These are phyloP conservation scores for Trichoderma sp. DNA, from an alignment of 2,329 filamentous ascomycete genomes.

Conservation along the genomic window DNA sequence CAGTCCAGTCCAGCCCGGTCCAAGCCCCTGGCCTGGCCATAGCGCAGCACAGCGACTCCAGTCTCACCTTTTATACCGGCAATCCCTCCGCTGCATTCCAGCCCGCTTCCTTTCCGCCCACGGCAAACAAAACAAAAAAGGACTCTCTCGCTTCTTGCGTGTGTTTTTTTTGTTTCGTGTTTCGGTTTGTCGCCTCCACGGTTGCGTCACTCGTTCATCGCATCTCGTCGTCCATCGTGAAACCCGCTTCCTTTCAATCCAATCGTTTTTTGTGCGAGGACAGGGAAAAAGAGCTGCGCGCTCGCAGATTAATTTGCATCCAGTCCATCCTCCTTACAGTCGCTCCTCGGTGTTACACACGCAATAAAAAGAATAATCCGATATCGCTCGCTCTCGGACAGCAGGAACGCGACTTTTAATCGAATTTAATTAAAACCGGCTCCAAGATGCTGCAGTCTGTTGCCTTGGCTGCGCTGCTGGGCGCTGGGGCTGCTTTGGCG, in stretches of 20 bases:
- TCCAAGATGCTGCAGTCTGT: slow-evolving; percentile 41
- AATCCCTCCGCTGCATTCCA: background rate
- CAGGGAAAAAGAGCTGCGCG: background rate
- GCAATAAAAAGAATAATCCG: background rate
- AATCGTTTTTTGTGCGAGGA: background rate
- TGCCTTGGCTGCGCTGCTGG: slow-evolving; percentile 40
- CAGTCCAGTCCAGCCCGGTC: background rate
- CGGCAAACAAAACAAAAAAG: background rate
- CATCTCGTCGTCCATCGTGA: background rate
- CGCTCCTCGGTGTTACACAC: background rate
- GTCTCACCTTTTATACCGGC: background rate
- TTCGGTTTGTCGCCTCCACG: slow-evolving; percentile 1
- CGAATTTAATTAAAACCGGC: background rate
- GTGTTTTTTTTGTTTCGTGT: background rate
- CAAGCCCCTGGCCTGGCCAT: background rate
- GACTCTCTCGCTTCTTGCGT: background rate
- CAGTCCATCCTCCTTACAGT: background rate
- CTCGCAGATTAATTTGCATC: background rate
- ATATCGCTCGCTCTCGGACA: slow-evolving; percentile 1
- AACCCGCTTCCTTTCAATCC: background rate
- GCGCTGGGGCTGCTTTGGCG: slow-evolving; percentile 40
- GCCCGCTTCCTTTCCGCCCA: background rate
- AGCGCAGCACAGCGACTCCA: background rate
- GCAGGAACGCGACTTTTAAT: background rate
- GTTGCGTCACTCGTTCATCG: slow-evolving; percentile 24